Conservation (phyloP, 352 stramenopile genomes). For the Lagenidium sp. region DNA sequence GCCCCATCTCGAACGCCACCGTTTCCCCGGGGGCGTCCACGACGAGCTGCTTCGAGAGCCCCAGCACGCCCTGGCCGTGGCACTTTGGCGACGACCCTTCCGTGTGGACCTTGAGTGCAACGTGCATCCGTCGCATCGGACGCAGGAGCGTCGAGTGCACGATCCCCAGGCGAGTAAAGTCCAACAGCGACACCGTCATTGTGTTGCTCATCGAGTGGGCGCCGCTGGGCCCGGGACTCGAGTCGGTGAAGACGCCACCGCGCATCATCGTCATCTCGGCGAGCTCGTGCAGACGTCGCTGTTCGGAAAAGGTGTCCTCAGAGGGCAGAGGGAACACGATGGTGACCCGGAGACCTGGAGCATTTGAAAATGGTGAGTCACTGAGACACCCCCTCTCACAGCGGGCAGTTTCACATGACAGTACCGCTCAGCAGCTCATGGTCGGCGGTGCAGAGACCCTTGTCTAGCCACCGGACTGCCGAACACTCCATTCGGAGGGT, state of each 20-base stretch:
- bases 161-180: slow-evolving; percentile 19
- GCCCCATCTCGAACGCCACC: slow-evolving; percentile 36
- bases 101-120: slow-evolving; percentile 60
- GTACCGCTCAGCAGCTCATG: too few relatives aligned
- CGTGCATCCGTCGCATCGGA: slow-evolving; percentile 49
- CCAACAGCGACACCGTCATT: slow-evolving; percentile 6
- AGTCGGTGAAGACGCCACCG: slow-evolving; percentile 31
- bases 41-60: slow-evolving; percentile 34
- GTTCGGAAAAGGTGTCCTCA: slow-evolving; percentile 77
- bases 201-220: slow-evolving; percentile 13
- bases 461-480: slow-evolving; percentile 37
- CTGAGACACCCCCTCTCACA: too few relatives aligned
- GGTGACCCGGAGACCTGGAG: slow-evolving; percentile 28
- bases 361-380: background rate
- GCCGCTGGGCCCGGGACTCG: slow-evolving; percentile 5
- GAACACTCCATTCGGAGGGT: slow-evolving; percentile 41
- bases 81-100: slow-evolving; percentile 19
- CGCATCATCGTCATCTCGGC: slow-evolving; percentile 56
- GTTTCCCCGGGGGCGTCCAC: slow-evolving; percentile 15
- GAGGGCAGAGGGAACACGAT: slow-evolving; percentile 73
- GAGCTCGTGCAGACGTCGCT: slow-evolving; percentile 74
- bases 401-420: too few relatives aligned
- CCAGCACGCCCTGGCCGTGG: slow-evolving; percentile 63
- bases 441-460: too few relatives aligned
- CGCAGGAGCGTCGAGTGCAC: slow-evolving; percentile 49